phyloP scores from a whole-genome alignment of 768 basidiomycete genomes.

The Epithele typhae region DNA sequence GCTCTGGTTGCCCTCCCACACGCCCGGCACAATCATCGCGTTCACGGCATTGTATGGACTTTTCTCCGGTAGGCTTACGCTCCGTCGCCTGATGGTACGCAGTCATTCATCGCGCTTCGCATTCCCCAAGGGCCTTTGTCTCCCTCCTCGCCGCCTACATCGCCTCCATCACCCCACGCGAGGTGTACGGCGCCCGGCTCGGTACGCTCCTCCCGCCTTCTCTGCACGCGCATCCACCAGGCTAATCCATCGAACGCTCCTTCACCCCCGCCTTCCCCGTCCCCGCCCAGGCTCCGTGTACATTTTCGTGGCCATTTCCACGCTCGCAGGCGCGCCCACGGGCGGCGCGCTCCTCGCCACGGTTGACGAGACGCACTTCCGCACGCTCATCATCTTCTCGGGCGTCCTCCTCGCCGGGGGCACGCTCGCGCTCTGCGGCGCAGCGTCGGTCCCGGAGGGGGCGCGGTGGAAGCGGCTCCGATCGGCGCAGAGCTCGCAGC shows the following conservation, averaged over 20 bases:
- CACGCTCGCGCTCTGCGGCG: constrained; percentile 3
- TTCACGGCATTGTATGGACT: constrained; percentile 29
- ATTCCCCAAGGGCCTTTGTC: constrained; percentile 23
- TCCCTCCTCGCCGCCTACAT: constrained; percentile 28
- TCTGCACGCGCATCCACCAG: no score
- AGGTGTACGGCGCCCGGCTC: constrained; percentile 28
- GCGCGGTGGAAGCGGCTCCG: no score
- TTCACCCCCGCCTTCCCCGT: neutral
- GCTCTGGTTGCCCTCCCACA: constrained; percentile 27
- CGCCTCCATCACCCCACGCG: constrained; percentile 26
- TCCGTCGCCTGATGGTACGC: no score
- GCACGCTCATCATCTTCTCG: constrained; percentile 28
- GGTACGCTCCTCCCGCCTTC: constrained; percentile 14
- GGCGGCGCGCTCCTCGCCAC: constrained; percentile 27
- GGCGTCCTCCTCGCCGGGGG: constrained; percentile 23
- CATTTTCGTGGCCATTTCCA: constrained; percentile 27
- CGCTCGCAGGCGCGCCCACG: constrained; percentile 29
- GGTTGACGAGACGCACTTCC: constrained; percentile 21
- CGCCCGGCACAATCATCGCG: constrained; percentile 21
- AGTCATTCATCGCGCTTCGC: neutral
- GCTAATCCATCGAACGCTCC: neutral
- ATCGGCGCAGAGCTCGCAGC: no score
- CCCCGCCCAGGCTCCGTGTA: constrained; percentile 24
- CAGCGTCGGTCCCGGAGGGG: no score
- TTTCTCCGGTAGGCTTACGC: constrained; percentile 23